These are phyloP conservation scores for Biancaea sappan DNA, from an alignment of 306 rosid genomes.

Conservation along the genomic window DNA sequence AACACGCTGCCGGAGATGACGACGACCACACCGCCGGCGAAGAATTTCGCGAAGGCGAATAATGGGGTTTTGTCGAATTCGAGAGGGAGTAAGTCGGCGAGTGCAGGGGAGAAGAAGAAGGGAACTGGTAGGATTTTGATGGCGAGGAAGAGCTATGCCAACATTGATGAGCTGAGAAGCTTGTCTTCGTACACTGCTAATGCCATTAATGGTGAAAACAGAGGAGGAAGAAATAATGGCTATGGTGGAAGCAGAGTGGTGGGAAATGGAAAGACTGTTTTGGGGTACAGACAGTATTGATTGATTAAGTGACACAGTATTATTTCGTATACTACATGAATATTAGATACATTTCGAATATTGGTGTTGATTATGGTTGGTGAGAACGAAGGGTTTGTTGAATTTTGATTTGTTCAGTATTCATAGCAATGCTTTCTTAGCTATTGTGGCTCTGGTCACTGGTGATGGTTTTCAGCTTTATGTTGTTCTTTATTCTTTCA, in stretches of 20 bases:
- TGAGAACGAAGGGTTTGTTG: constrained; percentile 7
- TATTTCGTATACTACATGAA: too few relatives aligned
- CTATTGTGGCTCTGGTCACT: not conserved
- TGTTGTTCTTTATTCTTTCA: constrained; percentile 11
- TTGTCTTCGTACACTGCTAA: constrained; percentile 59
- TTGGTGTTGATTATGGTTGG: constrained; percentile 33
- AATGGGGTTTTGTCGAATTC: constrained; percentile 54
- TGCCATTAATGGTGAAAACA: constrained; percentile 68
- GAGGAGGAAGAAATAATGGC: constrained; percentile 46
- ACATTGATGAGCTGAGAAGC: constrained; percentile 67
- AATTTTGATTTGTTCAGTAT: constrained; percentile 27
- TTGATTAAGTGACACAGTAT: too few relatives aligned
- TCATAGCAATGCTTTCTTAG: too few relatives aligned
- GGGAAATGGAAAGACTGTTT: constrained; percentile 47
- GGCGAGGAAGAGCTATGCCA: constrained; percentile 86
- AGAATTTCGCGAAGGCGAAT: constrained; percentile 42
- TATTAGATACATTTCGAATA: too few relatives aligned
- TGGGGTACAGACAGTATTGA: constrained; percentile 61
- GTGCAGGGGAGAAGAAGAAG: constrained; percentile 65
- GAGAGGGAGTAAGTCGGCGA: constrained; percentile 81
- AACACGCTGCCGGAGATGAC: constrained; percentile 43
- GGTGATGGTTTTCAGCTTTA: not conserved
- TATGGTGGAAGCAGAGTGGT: constrained; percentile 31
- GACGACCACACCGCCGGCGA: constrained; percentile 75
- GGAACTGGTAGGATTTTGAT: constrained; percentile 42